Base-by-base conservation (phyloP, 164 flowering plant species). In the Vitis cinerea region DNA sequence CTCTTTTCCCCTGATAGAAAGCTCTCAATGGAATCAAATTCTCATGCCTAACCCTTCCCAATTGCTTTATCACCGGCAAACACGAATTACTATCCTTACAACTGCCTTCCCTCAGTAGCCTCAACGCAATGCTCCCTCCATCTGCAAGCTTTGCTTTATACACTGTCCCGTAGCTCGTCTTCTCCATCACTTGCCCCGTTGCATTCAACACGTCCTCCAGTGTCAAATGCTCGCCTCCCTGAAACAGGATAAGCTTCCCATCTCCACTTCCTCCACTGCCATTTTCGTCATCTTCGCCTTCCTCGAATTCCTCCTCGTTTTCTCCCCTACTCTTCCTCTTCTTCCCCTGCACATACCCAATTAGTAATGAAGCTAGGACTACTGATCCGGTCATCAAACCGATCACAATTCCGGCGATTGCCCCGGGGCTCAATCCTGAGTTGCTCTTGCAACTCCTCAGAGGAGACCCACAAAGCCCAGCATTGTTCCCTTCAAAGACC, bases 121-220 rank as follows among this genome's bases (percentile, higher is more conserved):
- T 91, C 81, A 95, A 79, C 48, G 90, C 96, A 70, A 95, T 95
- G 17, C 84, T 88, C 54, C 93, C 98, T 53, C 99, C 99, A 82
- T 95, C 98, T 0, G 85, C 85, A 37, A 95, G 90, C 83, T 95
- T 95, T 7, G 99, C 99, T 82, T 93, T 95, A 48, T 95, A 95
- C 10, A 88, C 88, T 1, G 99, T 93, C 48, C 99, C 99, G 73
- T 95, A 95, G 76, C 83, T 86, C 1, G 97, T 93, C 79, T 95
- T 95, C 87, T 93, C 99, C 88, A 91, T 79, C 7, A 95, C 97
- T 67, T 95, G 99, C n/a, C 99, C 99, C 0, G 99, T 92, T 4
- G 99, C 99, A 78, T 95, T 95, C 85, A 95, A 75, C 27, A 95
- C 98, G 79, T 95, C 98, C 64, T 95, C 99, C 17, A 90, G 73